These are phyloP conservation scores for Patellifolia procumbens DNA, from an alignment of 179 eudicot species.

Conservation along the genomic window DNA sequence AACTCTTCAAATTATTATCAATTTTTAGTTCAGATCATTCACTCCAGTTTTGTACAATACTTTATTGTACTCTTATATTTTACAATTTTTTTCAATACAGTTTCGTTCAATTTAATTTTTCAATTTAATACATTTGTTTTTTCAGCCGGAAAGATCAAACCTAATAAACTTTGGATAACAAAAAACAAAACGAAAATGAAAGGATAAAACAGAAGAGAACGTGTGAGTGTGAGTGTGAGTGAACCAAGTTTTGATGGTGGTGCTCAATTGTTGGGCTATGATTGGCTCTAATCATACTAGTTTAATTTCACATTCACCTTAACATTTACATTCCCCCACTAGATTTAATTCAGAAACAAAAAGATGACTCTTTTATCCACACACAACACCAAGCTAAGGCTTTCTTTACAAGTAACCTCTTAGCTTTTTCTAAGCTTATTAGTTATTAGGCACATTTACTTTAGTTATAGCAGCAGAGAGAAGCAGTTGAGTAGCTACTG, in stretches of 20 bases:
- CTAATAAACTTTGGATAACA: too few relatives aligned
- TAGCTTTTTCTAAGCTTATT: background rate
- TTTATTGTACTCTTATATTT: too few relatives aligned
- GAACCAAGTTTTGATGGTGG: background rate
- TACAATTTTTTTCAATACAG: too few relatives aligned
- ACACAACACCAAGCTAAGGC: conserved; percentile 32
- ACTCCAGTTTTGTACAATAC: too few relatives aligned
- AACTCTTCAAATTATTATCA: too few relatives aligned
- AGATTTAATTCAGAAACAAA: background rate
- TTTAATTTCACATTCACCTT: background rate
- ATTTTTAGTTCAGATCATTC: too few relatives aligned
- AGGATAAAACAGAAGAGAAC: conserved; percentile 10
- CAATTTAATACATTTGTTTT: too few relatives aligned
- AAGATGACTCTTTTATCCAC: conserved; percentile 20
- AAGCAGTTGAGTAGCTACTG: background rate
- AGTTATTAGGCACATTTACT: background rate
- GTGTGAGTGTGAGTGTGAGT: too few relatives aligned
- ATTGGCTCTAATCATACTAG: conserved; percentile 24
- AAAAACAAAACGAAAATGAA: background rate
- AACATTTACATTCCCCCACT: background rate
- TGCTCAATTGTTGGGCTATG: conserved; percentile 24
- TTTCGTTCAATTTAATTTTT: too few relatives aligned
- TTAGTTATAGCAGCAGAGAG: background rate
- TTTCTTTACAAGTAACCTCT: conserved; percentile 29
- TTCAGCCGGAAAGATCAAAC: too few relatives aligned